A percentile compares a stretch with the other conserved stretches of the same genome.
These are phyloP conservation scores for Talaromyces islandicus DNA, from an alignment of 2,329 filamentous ascomycete species.

Conservation along the genomic window DNA sequence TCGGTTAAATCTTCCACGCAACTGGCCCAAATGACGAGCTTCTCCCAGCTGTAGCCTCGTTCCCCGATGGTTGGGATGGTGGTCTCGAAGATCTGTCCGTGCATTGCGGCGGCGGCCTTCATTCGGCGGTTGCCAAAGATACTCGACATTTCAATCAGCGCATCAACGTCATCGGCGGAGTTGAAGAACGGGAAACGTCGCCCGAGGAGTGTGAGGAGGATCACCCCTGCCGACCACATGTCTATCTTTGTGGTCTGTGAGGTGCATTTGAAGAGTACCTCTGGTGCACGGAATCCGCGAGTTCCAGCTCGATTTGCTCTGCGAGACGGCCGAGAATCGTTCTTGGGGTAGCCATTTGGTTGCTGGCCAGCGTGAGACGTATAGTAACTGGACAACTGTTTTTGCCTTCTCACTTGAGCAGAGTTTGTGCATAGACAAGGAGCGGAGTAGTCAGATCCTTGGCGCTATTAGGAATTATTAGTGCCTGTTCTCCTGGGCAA, in stretches of 20 bases:
- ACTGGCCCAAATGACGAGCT: conserved; percentile 93
- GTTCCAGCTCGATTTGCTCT: conserved; percentile 93
- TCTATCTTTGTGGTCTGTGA: conserved; percentile 91
- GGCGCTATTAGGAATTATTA: conserved; percentile 35
- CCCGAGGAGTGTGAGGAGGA: conserved; percentile 87
- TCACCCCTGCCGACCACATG: conserved; percentile 96
- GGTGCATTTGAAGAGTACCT: conserved; percentile 95
- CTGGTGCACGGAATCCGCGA: conserved; percentile 88
- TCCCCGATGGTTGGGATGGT: conserved; percentile 86
- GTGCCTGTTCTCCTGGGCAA: background rate
- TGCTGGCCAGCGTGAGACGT: conserved; percentile 45
- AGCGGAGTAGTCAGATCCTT: conserved; percentile 44
- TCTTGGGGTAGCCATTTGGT: conserved; percentile 73
- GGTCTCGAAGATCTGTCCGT: conserved; percentile 88
- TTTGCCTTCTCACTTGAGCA: conserved; percentile 54
- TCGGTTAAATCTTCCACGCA: conserved; percentile 58
- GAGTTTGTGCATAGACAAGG: conserved; percentile 73
- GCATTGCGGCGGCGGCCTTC: conserved; percentile 73
- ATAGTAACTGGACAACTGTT: conserved; percentile 53
- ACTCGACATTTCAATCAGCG: conserved; percentile 93
- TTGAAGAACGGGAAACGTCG: conserved; percentile 98
- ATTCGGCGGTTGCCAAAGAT: conserved; percentile 86
- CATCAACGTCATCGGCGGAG: conserved; percentile 94
- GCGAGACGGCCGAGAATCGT: conserved; percentile 78
- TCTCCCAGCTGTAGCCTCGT: conserved; percentile 79